Percentiles rank a stretch among this genome's conserved stretches.
phyloP scores from a whole-genome alignment of 2,329 filamentous ascomycete species.

The Achaetomium macrosporum region DNA sequence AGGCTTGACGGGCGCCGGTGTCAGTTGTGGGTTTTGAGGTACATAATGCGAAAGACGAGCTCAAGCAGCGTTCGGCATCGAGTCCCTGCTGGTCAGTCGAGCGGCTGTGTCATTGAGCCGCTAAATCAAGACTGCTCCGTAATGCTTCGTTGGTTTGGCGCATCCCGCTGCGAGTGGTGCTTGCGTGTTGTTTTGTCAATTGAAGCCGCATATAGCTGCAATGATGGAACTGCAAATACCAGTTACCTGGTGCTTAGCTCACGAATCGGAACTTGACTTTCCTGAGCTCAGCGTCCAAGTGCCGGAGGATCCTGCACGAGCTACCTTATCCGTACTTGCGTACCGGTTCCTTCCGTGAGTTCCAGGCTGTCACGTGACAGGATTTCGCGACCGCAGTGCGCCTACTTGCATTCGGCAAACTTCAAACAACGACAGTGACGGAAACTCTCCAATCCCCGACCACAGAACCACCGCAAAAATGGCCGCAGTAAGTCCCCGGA shows the following conservation, averaged over 20 bases:
- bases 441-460: constrained; percentile 43
- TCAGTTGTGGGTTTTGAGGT: constrained; percentile 1
- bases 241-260: too few relatives aligned
- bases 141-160: not conserved
- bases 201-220: too few relatives aligned
- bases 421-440: constrained; percentile 44
- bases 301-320: too few relatives aligned
- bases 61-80: not conserved
- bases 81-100: constrained; percentile 3
- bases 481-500: constrained; percentile 57
- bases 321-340: too few relatives aligned
- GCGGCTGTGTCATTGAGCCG: not conserved
- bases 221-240: too few relatives aligned
- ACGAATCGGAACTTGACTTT: too few relatives aligned
- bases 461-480: constrained; percentile 52
- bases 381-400: constrained; percentile 10
- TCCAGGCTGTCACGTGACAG: constrained; percentile 26
- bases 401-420: constrained; percentile 24
- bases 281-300: too few relatives aligned
- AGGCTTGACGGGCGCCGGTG: constrained; percentile 24
- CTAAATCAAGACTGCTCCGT: constrained; percentile 3
- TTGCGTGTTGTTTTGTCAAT: not conserved
- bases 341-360: constrained; percentile 16
- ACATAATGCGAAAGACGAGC: constrained; percentile 2
- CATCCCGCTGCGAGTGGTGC: not conserved